phyloP scores from a whole-genome alignment of 257 asterid species.

The Solanum lycopersicoides region DNA sequence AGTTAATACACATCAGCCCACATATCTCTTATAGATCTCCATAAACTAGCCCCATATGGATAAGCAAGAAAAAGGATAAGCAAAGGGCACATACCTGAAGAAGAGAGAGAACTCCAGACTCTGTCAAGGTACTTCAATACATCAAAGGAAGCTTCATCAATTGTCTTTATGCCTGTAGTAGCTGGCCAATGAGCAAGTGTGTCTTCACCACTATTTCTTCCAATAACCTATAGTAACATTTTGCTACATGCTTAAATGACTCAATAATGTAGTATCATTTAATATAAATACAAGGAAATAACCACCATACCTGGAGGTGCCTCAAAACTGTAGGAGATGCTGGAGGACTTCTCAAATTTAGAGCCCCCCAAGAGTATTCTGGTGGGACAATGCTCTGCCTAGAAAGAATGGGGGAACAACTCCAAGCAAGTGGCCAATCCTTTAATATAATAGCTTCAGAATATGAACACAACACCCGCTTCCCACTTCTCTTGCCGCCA shows the following conservation, averaged over 20 bases:
- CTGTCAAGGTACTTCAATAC: constrained; percentile 65
- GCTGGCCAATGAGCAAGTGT: constrained; percentile 96
- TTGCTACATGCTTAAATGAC: constrained; percentile 7
- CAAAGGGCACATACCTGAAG: constrained; percentile 43
- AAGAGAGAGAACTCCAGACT: constrained; percentile 66
- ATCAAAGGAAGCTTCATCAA: constrained; percentile 82
- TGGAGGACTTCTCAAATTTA: constrained; percentile 87
- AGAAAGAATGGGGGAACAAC: constrained; percentile 80
- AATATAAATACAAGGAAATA: background rate
- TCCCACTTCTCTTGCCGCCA: constrained; percentile 63
- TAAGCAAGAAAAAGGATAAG: background rate
- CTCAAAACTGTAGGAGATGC: constrained; percentile 50
- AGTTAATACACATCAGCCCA: background rate
- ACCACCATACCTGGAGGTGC: constrained; percentile 67
- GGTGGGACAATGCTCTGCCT: constrained; percentile 81
- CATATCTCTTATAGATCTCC: background rate
- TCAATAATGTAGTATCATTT: background rate
- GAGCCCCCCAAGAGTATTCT: constrained; percentile 87
- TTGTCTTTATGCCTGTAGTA: constrained; percentile 58
- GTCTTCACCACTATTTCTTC: constrained; percentile 84
- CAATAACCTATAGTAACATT: constrained; percentile 41
- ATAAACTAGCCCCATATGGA: background rate
- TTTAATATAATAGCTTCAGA: constrained; percentile 65
- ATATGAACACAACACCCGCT: constrained; percentile 79
- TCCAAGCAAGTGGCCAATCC: constrained; percentile 99